A percentile compares a stretch with the other conserved stretches of the same genome.
Evolutionary conservation across 129 eudicot species (phyloP).

Genomic region (Centella asiatica): DNA sequence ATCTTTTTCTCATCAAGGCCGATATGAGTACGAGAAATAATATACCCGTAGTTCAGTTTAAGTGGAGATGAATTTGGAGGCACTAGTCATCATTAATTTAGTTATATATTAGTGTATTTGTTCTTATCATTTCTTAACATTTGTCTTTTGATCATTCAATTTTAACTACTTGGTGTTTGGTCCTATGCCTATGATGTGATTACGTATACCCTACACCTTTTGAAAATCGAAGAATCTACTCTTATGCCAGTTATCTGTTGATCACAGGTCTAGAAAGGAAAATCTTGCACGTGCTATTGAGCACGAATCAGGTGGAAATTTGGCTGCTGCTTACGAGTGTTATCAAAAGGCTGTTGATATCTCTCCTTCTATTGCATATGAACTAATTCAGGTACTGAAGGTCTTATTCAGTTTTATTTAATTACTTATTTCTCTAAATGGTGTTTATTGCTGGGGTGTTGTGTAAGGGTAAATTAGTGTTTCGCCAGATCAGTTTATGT

Average conservation of each 20-base stretch:
- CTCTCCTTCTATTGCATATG: slow-evolving; percentile 81
- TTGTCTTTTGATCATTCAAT: neutral
- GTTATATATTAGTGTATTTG: neutral
- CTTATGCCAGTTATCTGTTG: slow-evolving; percentile 6
- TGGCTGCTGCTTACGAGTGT: slow-evolving; percentile 86
- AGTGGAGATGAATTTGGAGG: neutral
- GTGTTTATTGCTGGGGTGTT: no score
- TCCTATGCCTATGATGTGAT: neutral
- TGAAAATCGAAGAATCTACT: neutral
- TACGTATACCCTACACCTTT: neutral
- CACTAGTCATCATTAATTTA: neutral
- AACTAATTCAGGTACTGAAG: slow-evolving; percentile 65
- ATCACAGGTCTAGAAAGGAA: slow-evolving; percentile 75
- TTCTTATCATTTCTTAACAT: neutral
- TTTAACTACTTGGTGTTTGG: neutral
- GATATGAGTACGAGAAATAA: no score
- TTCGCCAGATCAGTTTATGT: neutral
- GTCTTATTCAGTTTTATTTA: neutral
- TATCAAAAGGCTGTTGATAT: slow-evolving; percentile 96
- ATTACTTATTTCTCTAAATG: no score
- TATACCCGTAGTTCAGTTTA: no score
- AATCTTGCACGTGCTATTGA: slow-evolving; percentile 85
- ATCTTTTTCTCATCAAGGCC: no score
- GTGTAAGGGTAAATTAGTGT: no score
- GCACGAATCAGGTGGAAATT: slow-evolving; percentile 82